Evolutionary conservation across 83 land plant species (phyloP).

Genomic region (Isoetes engelmannii): DNA sequence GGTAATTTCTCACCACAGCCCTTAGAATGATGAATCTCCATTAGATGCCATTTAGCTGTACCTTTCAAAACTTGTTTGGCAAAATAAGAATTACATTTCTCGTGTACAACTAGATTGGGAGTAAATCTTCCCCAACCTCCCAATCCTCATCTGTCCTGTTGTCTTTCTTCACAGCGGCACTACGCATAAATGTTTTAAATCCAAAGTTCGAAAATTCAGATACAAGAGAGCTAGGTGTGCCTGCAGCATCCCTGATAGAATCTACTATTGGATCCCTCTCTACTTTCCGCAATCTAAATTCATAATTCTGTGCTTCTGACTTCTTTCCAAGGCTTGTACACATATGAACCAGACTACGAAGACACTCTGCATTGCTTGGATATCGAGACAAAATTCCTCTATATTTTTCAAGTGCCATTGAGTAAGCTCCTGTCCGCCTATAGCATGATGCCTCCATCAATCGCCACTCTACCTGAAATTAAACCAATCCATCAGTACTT

Average conservation of each 20-base stretch:
- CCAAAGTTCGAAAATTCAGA: slow-evolving; percentile 9
- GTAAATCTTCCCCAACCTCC: slow-evolving; percentile 33
- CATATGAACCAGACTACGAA: slow-evolving; percentile 30
- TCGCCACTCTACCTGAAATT: slow-evolving; percentile 35
- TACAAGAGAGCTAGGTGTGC: slow-evolving; percentile 2
- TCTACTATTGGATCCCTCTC: slow-evolving; percentile 10
- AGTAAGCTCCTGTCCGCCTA: slow-evolving; percentile 27
- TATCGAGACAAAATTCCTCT: slow-evolving; percentile 25
- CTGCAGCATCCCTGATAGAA: slow-evolving; percentile 2
- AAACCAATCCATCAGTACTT: background rate
- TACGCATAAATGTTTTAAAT: slow-evolving; percentile 2
- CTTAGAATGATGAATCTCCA: too few relatives aligned
- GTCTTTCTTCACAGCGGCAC: slow-evolving; percentile 15
- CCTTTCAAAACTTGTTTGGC: too few relatives aligned
- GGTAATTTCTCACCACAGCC: too few relatives aligned
- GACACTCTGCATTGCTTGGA: slow-evolving; percentile 37
- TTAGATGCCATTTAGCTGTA: too few relatives aligned
- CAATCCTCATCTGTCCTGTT: slow-evolving; percentile 23
- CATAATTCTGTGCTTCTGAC: slow-evolving; percentile 25
- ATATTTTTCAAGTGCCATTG: slow-evolving; percentile 31
- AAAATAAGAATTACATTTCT: too few relatives aligned
- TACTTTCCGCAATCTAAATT: slow-evolving; percentile 25
- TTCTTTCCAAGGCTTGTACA: slow-evolving; percentile 37
- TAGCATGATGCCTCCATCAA: slow-evolving; percentile 37
- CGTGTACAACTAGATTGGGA: slow-evolving; percentile 19